Evolutionary conservation across 2,329 filamentous ascomycete genomes (phyloP), one percentile per base, ranked within the genome.

Genomic region (Calonectria ilicicola): DNA sequence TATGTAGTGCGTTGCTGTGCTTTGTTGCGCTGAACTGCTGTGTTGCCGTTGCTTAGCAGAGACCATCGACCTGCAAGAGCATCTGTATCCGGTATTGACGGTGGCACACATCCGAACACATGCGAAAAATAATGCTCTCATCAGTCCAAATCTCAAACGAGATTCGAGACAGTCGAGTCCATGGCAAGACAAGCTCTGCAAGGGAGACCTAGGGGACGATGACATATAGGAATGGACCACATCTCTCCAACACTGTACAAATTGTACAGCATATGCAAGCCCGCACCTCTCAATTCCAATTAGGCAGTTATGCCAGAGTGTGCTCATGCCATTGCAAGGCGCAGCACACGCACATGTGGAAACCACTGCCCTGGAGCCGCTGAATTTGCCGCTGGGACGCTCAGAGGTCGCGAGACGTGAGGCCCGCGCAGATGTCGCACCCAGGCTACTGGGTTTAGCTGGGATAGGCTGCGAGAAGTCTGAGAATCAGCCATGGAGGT

Each of bases 391-490:
- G 62, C 27, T 69, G 69, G 66, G 67, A 71, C 60, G 56, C 58
- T 23, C 35, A 47, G 58, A 69, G 58, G 64, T 32, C 47, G 64
- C 26, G 19, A 70, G 63, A 23, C 64, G 32, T 68, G 71, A 67
- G 65, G 73, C 26, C 73, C 56, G 63, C 73, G 68, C 68, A 74
- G 74, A 67, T 62, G 75, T 76, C 77, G 71, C 68, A 66, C 53
- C 77, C 77, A 74, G 49, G 75, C 72, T 69, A 60, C 67, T 70
- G 77, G 77, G 65, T 44, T 66, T 69, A 42, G 23, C 32, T 56
- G 65, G 65, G 58, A 74, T 73, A 67, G 67, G 58, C 65, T 76
- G 70, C 63, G 53, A 64, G n/a, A 27, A 64, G 66, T 42, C 21
- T 44, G 53, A 32, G 27, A 38, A 70, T 70, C 64, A 68, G 66